Base-by-base conservation (phyloP, 148 eudicot genomes). In the Rhododendron henanense region DNA sequence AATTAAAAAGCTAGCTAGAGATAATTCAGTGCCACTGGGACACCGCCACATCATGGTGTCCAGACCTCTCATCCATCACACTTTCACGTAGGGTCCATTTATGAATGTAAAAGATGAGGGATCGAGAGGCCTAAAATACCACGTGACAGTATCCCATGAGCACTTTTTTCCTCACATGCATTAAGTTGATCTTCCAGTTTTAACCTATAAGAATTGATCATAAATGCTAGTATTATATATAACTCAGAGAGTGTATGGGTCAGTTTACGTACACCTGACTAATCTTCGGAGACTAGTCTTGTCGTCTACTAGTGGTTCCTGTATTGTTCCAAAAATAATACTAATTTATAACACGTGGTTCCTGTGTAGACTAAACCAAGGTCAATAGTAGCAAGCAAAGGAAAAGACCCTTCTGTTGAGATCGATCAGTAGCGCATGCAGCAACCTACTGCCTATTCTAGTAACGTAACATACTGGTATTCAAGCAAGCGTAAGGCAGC, bases 341-440 rank as follows among this genome's bases (percentile, higher is more conserved):
- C n/a, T n/a, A 39, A 39, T 0, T 39, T 39, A 39, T 39, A 39
- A 39, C 41, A 39, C 41, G 41, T 39, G 41, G 41, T 41, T 41
- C 44, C 44, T 41, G 44, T 41, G 44, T 41, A 41, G 44, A 41
- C 44, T 41, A 41, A 41, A 41, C 44, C 44, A 41, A 7, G 1
- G 6, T 41, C 44, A 47, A 8, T 47, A 8, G 10, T 45, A 9
- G 23, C 76, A n/a, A 21, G 69, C 25, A n/a, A 69, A 28, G 75
- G 37, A 69, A 25, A 69, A 69, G 16, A 69, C 35, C 39, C 75
- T 33, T 75, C 21, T 15, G 25, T 28, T 76, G 79, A 76, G 79
- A 76, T 76, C 79, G 79, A 76, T 76, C 79, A 39, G 79, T 39
- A 39, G 79, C 11, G 50, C n/a, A n/a, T n/a, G n/a, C 50, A 76